Base-by-base conservation (phyloP, 2,329 filamentous ascomycete species). In the Arthroderma sp. region DNA sequence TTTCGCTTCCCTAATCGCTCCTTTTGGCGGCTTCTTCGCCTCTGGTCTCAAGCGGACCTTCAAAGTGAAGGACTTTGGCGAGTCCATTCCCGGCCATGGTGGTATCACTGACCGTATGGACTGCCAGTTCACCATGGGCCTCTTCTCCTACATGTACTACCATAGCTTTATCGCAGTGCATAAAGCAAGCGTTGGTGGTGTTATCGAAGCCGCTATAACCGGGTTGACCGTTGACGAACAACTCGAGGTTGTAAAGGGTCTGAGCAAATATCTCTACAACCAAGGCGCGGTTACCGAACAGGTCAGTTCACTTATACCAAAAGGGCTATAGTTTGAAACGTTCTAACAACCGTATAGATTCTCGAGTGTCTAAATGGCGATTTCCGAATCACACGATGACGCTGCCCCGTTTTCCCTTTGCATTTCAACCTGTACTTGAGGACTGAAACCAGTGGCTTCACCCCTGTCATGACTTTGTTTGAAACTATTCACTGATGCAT, bases 121-220 rank as follows among this genome's bases (percentile, higher is more conserved):
- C 61, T 98, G 91, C 64, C 91, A 98, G 61, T 98, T 98, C 69
- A 96, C 96, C 70, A 98, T 98, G 91, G 91, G 91, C 6, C 91
- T 94, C 66, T 96, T 98, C 58, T 79, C 89, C 10, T 96, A 87
- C 70, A 88, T 98, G 76, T 98, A 98, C 69, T 98, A 93, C 68
- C 88, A 95, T 63, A 91, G 84, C 58, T 98, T 98, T 63, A 89
- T 98, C 57, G 88, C 88, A 3, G 74, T 86, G 5, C 80, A 94
- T 71, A 86, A 89, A 64, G 80, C 83, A 34, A 86, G 74, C 46
- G 81, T 94, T 15, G 91, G 89, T 15, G 79, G 78, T 44, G 83
- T 98, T 32, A 83, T 98, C 54, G 89, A 98, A 69, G 78, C 80
- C 8, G 89, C 85, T 42, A 94, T 98, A 53, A 93, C 81, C 4